Evolutionary conservation across 2,329 filamentous ascomycete genomes (phyloP), one percentile per base, ranked within the genome.

Genomic region (Exophiala aquamarina): DNA sequence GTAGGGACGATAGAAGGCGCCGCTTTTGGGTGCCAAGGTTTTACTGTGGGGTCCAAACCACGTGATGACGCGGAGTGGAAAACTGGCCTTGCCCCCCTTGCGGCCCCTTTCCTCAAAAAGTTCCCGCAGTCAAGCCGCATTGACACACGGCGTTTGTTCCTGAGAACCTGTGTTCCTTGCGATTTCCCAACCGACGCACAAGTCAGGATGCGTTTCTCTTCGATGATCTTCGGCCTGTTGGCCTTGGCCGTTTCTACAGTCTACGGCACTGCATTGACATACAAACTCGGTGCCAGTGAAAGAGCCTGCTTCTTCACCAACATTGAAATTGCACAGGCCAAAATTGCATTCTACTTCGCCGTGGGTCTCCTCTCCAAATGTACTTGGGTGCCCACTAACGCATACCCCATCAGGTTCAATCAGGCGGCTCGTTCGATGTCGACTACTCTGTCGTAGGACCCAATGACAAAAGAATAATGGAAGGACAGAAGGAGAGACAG

Each of bases 341-440:
- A 98, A 81, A 78, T 98, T 59, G 91, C 93, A 40, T 98, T 98
- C 67, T 98, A 98, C 76, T 98, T 98, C 72, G 94, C 93, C 51
- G 93, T 98, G 75, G 58, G 86, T 73, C 43, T 49, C 14, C 31
- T n/a, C 8, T 34, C n/a, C 17, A 11, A 4, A 8, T 5, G 11
- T 9, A 18, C 29, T 13, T 17, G 41, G 38, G 10, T 36, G 18
- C 26, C 38, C 17, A 28, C 18, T 39, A 13, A 44, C 39, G 18
- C 14, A 3, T 18, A 7, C 18, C 10, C 18, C 46, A 23, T 13
- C 32, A 95, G 91, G 91, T 96, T 37, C 93, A 98, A 94, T 92
- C 91, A 7, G 93, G 93, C 64, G 94, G 93, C 61, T 92, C 90
- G 21, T 98, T 98, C 73, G 93, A 98, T 75, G 81, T 98, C 70